A percentile compares a stretch with the other conserved stretches of the same genome.
phyloP scores from a whole-genome alignment of 2,329 filamentous ascomycete species.

The Cadophora gregata region DNA sequence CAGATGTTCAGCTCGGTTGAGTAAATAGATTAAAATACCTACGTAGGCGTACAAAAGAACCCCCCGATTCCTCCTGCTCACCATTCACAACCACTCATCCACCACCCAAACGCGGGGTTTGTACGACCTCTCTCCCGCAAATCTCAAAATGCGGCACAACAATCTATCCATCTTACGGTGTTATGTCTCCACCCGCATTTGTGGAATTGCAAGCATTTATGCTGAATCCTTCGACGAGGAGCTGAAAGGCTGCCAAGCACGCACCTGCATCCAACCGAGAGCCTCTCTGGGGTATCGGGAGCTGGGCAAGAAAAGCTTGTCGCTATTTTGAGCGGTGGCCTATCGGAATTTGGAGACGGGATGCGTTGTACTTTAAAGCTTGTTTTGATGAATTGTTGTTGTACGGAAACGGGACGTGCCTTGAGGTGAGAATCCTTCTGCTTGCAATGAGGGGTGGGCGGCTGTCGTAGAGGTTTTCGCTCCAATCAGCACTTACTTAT shows the following conservation, averaged over 20 bases:
- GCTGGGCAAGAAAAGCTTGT: neutral
- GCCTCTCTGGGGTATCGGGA: neutral
- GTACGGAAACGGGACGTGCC: neutral
- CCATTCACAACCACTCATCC: neutral
- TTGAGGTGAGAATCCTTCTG: neutral
- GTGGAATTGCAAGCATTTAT: conserved; percentile 4
- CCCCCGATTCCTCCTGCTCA: neutral
- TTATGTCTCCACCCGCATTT: neutral
- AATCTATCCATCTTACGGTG: conserved; percentile 11
- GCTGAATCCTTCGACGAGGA: neutral
- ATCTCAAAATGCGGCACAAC: conserved; percentile 1
- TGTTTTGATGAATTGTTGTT: neutral
- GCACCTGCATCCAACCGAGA: neutral
- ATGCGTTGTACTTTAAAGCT: neutral
- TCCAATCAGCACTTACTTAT: neutral
- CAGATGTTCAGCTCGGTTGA: neutral
- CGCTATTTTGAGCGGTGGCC: neutral
- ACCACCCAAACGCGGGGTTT: neutral
- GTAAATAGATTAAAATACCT: neutral
- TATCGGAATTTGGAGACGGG: neutral
- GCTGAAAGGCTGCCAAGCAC: neutral
- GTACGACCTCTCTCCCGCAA: neutral
- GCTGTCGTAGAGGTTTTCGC: neutral
- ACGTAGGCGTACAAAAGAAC: conserved; percentile 1
- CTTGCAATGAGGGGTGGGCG: neutral